Conservation (phyloP, 164 flowering plant species). For the Aristolochia fimbriata region DNA sequence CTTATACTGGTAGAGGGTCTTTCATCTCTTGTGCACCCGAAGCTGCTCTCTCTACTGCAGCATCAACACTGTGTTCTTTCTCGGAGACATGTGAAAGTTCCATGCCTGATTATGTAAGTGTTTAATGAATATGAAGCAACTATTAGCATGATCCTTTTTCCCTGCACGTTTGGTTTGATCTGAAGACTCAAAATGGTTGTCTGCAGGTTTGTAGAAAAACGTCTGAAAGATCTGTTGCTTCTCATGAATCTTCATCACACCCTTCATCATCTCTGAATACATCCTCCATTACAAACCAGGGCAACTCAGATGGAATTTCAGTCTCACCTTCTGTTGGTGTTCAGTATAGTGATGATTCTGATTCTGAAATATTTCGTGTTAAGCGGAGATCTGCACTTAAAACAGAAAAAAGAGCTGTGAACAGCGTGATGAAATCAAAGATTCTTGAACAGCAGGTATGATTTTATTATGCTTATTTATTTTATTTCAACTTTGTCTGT, state of each 20-base stretch:
- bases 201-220: conserved; percentile 6
- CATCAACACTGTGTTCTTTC: conserved; percentile 22
- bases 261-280: conserved; percentile 20
- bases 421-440: conserved; percentile 21
- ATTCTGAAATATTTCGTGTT: conserved; percentile 68
- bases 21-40: conserved; percentile 17
- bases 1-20: not conserved
- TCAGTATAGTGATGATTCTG: conserved; percentile 55
- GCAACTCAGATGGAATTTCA: conserved; percentile 11
- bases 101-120: conserved; percentile 29
- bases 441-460: conserved; percentile 43
- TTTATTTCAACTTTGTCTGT: no score
- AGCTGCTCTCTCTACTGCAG: conserved; percentile 24
- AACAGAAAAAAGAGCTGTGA: conserved; percentile 23
- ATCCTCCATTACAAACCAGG: conserved; percentile 9
- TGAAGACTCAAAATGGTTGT: conserved; percentile 2
- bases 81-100: conserved; percentile 14
- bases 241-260: conserved; percentile 16
- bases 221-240: conserved; percentile 8
- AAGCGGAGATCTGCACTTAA: conserved; percentile 54
- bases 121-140: not conserved
- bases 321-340: conserved; percentile 9
- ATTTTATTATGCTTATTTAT: no score
- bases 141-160: no score
- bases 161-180: not conserved